Conservation (phyloP, 2,329 filamentous ascomycete species). For the Penicillium palitans region DNA sequence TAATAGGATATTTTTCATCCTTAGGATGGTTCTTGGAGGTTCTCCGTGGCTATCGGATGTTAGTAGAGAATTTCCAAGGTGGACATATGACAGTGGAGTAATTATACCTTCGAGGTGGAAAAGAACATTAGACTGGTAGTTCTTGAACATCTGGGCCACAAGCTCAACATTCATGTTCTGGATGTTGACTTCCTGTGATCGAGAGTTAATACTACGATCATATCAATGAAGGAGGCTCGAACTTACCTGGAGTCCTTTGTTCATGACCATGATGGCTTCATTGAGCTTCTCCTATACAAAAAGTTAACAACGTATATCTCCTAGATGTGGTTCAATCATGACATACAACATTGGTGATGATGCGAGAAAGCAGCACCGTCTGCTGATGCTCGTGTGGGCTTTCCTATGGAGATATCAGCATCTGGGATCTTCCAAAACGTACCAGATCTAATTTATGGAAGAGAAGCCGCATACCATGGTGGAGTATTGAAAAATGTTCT, state of each 20-base stretch:
- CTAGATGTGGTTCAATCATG: not conserved
- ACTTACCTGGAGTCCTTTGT: conserved; percentile 79
- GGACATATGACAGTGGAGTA: not conserved
- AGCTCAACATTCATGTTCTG: conserved; percentile 99
- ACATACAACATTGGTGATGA: conserved; percentile 95
- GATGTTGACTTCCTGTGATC: conserved; percentile 83
- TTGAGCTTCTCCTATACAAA: conserved; percentile 84
- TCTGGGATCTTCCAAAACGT: not conserved
- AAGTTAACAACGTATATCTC: conserved; percentile 13
- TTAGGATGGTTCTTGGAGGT: conserved; percentile 72
- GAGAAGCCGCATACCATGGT: conserved; percentile 1
- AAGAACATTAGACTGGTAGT: conserved; percentile 96
- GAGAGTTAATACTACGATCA: conserved; percentile 1
- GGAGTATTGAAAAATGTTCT: not conserved
- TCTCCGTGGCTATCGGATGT: conserved; percentile 70
- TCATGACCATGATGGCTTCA: conserved; percentile 87
- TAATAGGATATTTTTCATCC: conserved; percentile 26
- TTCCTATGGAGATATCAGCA: conserved; percentile 58
- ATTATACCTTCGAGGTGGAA: conserved; percentile 89
- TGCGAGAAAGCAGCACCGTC: conserved; percentile 85
- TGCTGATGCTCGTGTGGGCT: conserved; percentile 98
- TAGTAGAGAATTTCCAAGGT: not conserved
- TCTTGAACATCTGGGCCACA: conserved; percentile 99
- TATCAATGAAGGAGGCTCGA: not conserved
- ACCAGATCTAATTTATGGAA: not conserved